Base-by-base conservation (phyloP, 352 stramenopile species). In the Phytophthora tentaculata region DNA sequence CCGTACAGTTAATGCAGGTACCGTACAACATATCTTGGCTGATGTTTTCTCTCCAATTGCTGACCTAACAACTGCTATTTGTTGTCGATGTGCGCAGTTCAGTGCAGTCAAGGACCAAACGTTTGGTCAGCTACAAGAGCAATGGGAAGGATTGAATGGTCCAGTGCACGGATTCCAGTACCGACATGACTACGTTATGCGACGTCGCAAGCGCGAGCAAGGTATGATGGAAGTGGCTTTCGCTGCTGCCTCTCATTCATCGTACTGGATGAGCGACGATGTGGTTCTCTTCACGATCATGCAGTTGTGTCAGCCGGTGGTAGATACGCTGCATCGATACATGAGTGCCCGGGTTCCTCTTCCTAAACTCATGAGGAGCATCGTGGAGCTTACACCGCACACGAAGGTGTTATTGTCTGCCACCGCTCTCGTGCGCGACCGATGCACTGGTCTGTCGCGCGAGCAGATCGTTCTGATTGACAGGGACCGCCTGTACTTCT, bases 261-360 rank as follows among this genome's bases (percentile, higher is more conserved):
- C 88, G 0, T 97, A 97, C 71, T 97, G 89, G 89, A 92, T 91
- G 75, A 95, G 86, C 50, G 81, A 95, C 43, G 88, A 95, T 43
- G 84, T 96, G 7, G 84, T 95, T n/a, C 67, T 97, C 14, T 94
- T 96, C 52, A 90, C 83, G 16, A 74, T 96, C 43, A 90, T 96
- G 79, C 88, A 94, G 55, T 71, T 96, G 23, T 94, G 88, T 59
- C 80, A 92, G n/a, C 88, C 88, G 2, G 85, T 96, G 20, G 86
- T 92, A 39, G 83, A 92, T 26, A 90, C 86, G 19, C 67, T 96
- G 3, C 88, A 93, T 56, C 80, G 85, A 32, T 96, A 96, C 59
- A 90, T 92, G 78, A 94, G 72, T 64, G 86, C 88, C 3, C 80
- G 81, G 8, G 71, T 87, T 26, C 86, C 88, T 56, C 64, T 96